Evolutionary conservation across 148 eudicot genomes (phyloP), one percentile per base, ranked within the genome.

Genomic region (Silene uniflora): DNA sequence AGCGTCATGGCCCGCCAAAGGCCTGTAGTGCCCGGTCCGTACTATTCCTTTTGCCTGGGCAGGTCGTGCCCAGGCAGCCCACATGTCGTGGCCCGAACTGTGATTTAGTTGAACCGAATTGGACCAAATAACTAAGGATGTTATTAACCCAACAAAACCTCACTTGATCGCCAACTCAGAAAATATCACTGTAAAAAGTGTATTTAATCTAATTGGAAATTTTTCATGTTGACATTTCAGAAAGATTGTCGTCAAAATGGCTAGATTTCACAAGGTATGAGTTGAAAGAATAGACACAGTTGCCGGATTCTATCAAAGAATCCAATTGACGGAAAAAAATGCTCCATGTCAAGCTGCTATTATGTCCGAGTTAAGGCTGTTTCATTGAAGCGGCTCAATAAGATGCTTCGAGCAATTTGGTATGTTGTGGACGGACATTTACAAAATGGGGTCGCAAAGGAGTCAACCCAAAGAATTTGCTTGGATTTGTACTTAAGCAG

Each of bases 371-470:
- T 59, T 44, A 70, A 27, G 59, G 22, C 52, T 39, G 22, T 67
- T 17, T 44, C 18, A 25, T 49, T 46, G 29, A 69, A 22, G 59
- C 35, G 32, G 25, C 10, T 69, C 23, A 27, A 69, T 65, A 47
- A 22, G 39, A 35, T 52, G 52, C 71, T 63, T 61, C 13, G 63
- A 35, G 24, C 44, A 67, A 72, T 72, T 64, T 61, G 42, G 69
- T 73, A 32, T 81, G 73, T 25, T 81, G 73, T 25, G 68, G 60
- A 73, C 27, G 62, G 77, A 54, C 69, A 81, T 81, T 81, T 81
- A 81, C 84, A 81, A 75, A 71, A 74, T 62, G 68, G 70, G 83
- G 83, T 67, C 68, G 67, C 23, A 61, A 72, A 59, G 76, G 56
- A 23, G 67, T 76, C 79, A 72, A 73, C 69, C 62, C 19, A 76